Conservation (phyloP, 1,284 basidiomycete genomes). For the Boletus smithii region DNA sequence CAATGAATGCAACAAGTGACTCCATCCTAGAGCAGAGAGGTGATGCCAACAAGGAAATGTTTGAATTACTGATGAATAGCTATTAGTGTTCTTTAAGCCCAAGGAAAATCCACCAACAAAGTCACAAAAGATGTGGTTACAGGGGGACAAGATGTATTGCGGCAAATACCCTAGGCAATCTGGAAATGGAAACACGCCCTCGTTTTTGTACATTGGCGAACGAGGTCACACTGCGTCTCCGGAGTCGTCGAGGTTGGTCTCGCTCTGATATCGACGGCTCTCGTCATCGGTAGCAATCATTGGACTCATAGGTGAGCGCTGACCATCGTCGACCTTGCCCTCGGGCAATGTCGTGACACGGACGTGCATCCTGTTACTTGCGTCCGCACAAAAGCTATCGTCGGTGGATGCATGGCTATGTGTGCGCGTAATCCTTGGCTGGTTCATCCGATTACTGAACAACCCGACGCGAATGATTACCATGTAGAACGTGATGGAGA, state of each 20-base stretch:
- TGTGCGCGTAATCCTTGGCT: neutral
- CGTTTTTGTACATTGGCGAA: neutral
- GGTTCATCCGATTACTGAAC: neutral
- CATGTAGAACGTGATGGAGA: slow-evolving; percentile 3
- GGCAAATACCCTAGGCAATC: neutral
- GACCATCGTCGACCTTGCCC: neutral
- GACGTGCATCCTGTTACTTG: neutral
- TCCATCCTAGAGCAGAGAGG: too few species aligned
- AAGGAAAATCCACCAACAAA: too few species aligned
- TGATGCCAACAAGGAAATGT: too few species aligned
- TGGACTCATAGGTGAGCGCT: neutral
- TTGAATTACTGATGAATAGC: too few species aligned
- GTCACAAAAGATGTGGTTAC: too few species aligned
- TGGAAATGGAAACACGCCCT: neutral
- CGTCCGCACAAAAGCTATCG: neutral
- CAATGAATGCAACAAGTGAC: too few species aligned
- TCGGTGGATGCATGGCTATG: neutral
- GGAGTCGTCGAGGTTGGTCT: neutral
- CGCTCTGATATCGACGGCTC: neutral
- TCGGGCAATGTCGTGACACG: neutral
- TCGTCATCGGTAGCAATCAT: neutral
- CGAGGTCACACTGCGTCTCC: neutral
- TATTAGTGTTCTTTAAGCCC: too few species aligned
- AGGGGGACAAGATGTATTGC: too few species aligned
- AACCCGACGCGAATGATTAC: slow-evolving; percentile 1